Evolutionary conservation across 306 rosid genomes (phyloP), one percentile per base, ranked within the genome.

Genomic region (Medicago arabica): DNA sequence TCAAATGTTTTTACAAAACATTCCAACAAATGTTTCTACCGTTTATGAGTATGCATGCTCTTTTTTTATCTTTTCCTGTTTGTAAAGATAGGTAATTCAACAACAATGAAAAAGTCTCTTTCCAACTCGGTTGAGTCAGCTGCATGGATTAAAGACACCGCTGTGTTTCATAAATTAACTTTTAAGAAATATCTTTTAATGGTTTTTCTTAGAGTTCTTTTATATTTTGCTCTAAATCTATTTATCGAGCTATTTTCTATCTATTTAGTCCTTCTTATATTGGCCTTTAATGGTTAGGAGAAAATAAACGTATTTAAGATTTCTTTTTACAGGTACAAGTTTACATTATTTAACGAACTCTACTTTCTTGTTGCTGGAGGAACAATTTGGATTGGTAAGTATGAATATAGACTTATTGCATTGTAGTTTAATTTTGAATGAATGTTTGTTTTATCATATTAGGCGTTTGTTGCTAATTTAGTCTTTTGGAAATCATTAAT

Each of bases 311-410:
- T 43, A 15, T 49, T 46, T 47, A 64, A 66, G 67, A 39, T 72
- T 58, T 74, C 11, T 76, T 76, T 76, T 85, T 82, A 83, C 90
- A 92, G 99, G 99, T 95, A 95, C 85, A 95, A 89, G 83, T 92
- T 95, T 81, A 90, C 99, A 25, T 86, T 92, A 83, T 92, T 95
- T 80, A 95, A 95, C 61, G 99, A 95, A 83, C 99, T 95, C 71
- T 95, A 92, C 93, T 95, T 95, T 80, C 85, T 95, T 80, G 97
- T 92, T 67, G 99, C 97, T 66, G 99, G 99, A 67, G 99, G 99
- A 70, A 95, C 99, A 80, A 85, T 95, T 80, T 95, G 99, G 99
- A 95, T 95, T 64, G 99, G 99, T 95, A 95, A 53, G 86, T 71
- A 75, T 82, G 70, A 25, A 69, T 13, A 54, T 55, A 41, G 40